phyloP scores from a whole-genome alignment of 2,329 filamentous ascomycete genomes.

The Emergomyces orientalis region DNA sequence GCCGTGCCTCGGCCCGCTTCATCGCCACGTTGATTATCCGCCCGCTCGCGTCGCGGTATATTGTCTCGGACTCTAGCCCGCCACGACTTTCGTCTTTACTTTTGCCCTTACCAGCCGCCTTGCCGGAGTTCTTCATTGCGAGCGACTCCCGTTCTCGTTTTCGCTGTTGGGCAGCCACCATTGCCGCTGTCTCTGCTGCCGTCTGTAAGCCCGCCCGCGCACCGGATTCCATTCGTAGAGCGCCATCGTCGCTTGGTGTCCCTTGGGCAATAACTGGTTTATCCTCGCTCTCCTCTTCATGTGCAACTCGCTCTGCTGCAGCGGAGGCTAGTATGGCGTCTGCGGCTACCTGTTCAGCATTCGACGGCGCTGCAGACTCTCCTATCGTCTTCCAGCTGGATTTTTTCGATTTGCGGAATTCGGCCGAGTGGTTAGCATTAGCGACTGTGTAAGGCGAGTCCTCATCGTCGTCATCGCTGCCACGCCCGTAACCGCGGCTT shows the following conservation, averaged over 20 bases:
- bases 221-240: slow-evolving; percentile 72
- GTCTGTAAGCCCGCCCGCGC: slow-evolving; percentile 80
- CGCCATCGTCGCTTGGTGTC: slow-evolving; percentile 25
- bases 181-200: slow-evolving; percentile 64
- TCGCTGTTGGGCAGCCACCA: slow-evolving; percentile 56
- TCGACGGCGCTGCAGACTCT: slow-evolving; percentile 30
- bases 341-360: slow-evolving; percentile 54
- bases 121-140: slow-evolving; percentile 9
- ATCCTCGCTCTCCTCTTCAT: slow-evolving; percentile 40
- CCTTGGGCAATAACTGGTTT: slow-evolving; percentile 34
- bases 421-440: slow-evolving; percentile 19
- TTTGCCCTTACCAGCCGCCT: background rate
- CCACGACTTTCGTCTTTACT: background rate
- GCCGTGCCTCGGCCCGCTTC: slow-evolving; percentile 78
- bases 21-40: slow-evolving; percentile 88
- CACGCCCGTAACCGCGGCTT: slow-evolving; percentile 14
- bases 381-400: slow-evolving; percentile 66
- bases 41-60: slow-evolving; percentile 85
- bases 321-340: slow-evolving; percentile 69
- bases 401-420: slow-evolving; percentile 59
- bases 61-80: slow-evolving; percentile 13
- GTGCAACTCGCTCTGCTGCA: slow-evolving; percentile 54
- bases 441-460: slow-evolving; percentile 15
- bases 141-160: slow-evolving; percentile 39
- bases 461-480: slow-evolving; percentile 28